Conservation (phyloP, 225 moss, liverwort and hornwort genomes). For the Straminergon stramineum region DNA sequence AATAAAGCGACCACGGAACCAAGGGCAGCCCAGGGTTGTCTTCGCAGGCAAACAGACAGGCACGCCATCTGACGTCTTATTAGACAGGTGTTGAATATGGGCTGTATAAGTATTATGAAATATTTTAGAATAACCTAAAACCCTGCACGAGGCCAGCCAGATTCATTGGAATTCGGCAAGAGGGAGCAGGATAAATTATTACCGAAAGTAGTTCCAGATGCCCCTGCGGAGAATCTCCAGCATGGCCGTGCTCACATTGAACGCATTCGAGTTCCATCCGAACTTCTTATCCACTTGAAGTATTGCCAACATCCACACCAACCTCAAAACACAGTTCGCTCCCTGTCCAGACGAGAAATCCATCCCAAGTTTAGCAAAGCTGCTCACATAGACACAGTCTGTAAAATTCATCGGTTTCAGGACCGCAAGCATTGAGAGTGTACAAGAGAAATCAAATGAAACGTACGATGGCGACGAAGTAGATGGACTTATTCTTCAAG, state of each 20-base stretch:
- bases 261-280: conserved; percentile 22
- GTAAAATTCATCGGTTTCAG: background rate
- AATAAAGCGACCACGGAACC: background rate
- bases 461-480: conserved; percentile 14
- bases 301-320: conserved; percentile 57
- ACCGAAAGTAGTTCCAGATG: conserved; percentile 70
- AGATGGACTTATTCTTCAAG: conserved; percentile 32
- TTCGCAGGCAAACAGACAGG: background rate
- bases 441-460: background rate
- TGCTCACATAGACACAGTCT: background rate
- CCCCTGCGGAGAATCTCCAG: conserved; percentile 67
- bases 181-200: background rate
- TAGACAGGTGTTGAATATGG: too few relatives aligned
- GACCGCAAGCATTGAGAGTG: background rate
- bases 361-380: background rate
- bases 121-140: background rate
- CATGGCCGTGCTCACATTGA: conserved; percentile 32
- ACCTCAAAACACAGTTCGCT: conserved; percentile 36
- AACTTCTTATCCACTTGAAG: conserved; percentile 24
- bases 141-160: background rate
- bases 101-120: too few relatives aligned
- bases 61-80: background rate
- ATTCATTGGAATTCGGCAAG: background rate
- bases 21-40: too few relatives aligned
- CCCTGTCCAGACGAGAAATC: conserved; percentile 7